Conservation (phyloP, 805 yeast genomes). For the Myxozyma vanderwaltii region DNA sequence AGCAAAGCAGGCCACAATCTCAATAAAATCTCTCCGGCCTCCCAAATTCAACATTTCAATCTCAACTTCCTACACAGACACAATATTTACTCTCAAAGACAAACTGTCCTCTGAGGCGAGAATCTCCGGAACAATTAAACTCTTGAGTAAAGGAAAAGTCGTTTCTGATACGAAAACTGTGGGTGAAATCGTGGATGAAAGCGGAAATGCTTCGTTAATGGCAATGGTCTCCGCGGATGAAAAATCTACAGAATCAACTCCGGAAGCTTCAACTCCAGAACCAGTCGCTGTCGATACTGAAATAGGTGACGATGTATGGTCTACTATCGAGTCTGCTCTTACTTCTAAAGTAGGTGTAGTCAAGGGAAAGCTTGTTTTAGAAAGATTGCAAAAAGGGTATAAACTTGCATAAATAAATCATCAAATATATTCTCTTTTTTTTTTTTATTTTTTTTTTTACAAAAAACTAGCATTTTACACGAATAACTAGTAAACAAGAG, state of each 20-base stretch:
- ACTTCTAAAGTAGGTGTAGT: conserved; percentile 14
- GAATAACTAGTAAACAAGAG: conserved; percentile 18
- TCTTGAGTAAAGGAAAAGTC: conserved; percentile 29
- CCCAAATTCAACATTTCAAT: conserved; percentile 23
- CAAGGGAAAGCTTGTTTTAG: conserved; percentile 11
- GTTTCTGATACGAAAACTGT: conserved; percentile 23
- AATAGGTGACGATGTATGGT: conserved; percentile 18
- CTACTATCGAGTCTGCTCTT: conserved; percentile 7
- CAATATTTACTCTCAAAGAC: conserved; percentile 19
- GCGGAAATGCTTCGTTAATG: conserved; percentile 26
- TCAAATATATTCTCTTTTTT: neutral
- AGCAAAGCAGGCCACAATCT: conserved; percentile 5
- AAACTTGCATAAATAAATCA: conserved; percentile 8
- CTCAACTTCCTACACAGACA: conserved; percentile 16
- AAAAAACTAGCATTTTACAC: too few species aligned
- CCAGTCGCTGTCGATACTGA: neutral
- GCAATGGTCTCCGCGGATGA: conserved; percentile 27
- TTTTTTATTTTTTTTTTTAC: too few species aligned
- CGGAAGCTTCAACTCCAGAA: neutral
- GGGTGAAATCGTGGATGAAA: conserved; percentile 24
- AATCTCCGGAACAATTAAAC: conserved; percentile 14
- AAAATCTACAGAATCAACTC: conserved; percentile 8
- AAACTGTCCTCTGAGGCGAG: conserved; percentile 8
- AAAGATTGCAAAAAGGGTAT: conserved; percentile 22
- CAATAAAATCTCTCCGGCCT: conserved; percentile 30